Base-by-base conservation (phyloP, 1,139 yeast species). In the Arxiozyma slooffiae region DNA sequence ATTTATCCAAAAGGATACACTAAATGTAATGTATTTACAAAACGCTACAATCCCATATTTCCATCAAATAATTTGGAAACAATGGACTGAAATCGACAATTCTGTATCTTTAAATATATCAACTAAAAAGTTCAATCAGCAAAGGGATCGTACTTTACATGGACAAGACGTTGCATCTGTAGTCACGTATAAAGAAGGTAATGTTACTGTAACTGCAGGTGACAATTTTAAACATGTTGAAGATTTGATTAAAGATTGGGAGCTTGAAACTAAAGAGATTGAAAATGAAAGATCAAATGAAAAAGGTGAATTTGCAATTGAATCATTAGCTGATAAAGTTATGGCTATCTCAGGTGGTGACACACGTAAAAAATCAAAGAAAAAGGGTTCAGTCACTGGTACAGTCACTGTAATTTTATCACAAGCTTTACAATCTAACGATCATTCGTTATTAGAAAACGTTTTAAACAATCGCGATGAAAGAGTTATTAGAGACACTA, bases 401-500 rank as follows among this genome's bases (percentile, higher is more conserved):
- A 79, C 88, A 2, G 74, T 84, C 52, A 77, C 89, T 2, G 78
- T 81, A 3, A 77, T 84, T 11, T 71, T 85, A 50, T 71, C 87
- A 1, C 94, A 85, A 67, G 82, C 92, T 0, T 73, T 85, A 54
- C 80, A 78, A 60, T 80, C 85, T 30, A 83, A 82, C 59, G 94
- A 85, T 61, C 85, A 80, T 58, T 68, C 85, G 1, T 70, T 84
- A 48, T 71, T 85, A 53, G 97, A 94, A 66, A 79, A 88, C 1
- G 96, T 95, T 11, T 74, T 94, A 58, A 76, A 78, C 55, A 83
- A 82, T 58, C 77, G 82, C 50, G 96, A 92, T 63, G 86, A 85
- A 54, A 73, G 72, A 17, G 78, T 86, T 44, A 83, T 92, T 55
- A 81, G 81, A 64, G 77, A 79, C 46, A 85, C 96, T 11, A 79